A percentile compares a stretch with the other conserved stretches of the same genome.
These are phyloP conservation scores for Eremothecium coryli DNA, from an alignment of 1,139 yeast species.

Conservation along the genomic window DNA sequence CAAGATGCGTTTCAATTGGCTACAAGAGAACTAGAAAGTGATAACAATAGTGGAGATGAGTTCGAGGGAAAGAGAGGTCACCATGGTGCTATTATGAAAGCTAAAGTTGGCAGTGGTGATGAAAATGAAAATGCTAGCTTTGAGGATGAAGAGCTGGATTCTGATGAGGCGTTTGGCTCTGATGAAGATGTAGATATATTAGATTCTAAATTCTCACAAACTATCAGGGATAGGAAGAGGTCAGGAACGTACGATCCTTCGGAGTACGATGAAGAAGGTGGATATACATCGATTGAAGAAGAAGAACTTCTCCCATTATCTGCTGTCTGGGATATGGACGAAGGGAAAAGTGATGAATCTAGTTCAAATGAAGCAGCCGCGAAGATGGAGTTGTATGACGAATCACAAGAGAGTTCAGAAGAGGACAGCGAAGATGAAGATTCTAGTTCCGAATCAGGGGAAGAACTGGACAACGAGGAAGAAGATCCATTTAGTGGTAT, in stretches of 20 bases:
- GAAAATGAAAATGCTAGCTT: conserved; percentile 37
- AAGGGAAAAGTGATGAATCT: conserved; percentile 34
- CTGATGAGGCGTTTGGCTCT: conserved; percentile 70
- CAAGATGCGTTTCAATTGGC: conserved; percentile 46
- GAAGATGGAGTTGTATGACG: conserved; percentile 6
- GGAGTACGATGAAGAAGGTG: conserved; percentile 35
- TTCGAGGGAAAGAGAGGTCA: conserved; percentile 20
- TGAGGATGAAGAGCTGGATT: conserved; percentile 64
- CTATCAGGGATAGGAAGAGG: conserved; percentile 46
- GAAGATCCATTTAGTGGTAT: conserved; percentile 33
- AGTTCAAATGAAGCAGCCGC: conserved; percentile 9
- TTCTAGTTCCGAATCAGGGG: conserved; percentile 24
- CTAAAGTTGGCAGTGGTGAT: conserved; percentile 33
- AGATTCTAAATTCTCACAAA: conserved; percentile 59
- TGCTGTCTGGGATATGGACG: conserved; percentile 84
- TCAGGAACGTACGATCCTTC: conserved; percentile 23
- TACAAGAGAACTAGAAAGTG: conserved; percentile 33
- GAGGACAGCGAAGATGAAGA: conserved; percentile 35
- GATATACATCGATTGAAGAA: conserved; percentile 54
- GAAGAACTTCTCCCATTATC: conserved; percentile 65
- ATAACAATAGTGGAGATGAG: conserved; percentile 31
- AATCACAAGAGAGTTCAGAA: conserved; percentile 14
- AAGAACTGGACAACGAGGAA: conserved; percentile 23
- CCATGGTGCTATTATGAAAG: conserved; percentile 34
- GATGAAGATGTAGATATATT: conserved; percentile 66